Evolutionary conservation across 805 yeast genomes (phyloP), one percentile per base, ranked within the genome.

Genomic region (Hanseniaspora taiwanica): DNA sequence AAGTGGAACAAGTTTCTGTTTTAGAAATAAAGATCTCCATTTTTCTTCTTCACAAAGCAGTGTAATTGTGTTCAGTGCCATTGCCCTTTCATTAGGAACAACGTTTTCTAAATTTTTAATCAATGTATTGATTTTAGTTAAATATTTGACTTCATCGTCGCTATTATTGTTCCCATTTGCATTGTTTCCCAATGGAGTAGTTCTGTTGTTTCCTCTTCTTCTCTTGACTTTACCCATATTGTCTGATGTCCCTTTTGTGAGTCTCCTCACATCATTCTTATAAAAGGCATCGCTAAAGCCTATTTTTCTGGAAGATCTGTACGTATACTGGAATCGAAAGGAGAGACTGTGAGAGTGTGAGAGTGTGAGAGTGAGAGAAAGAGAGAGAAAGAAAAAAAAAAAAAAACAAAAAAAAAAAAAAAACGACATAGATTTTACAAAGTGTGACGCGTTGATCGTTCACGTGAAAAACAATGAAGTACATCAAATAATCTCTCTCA

Each of bases 31-130:
- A 40, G 66, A 63, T 46, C 96, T 71, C 64, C 80, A 64, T 29
- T 66, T 62, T 1, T 71, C 59, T 49, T 84, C 91, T 43, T 81
- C 93, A 43, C 79, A 70, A 43, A 87, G 59, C 1, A 81, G 74
- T 14, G 78, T 68, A 33, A 86, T 74, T 3, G 91, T 78, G 9
- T 78, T 72, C 17, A 86, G 58, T 1, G 94, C 89, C 74, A 81
- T 74, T 0, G 81, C 68, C 43, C 84, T 69, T 44, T 87, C 96
- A 52, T 78, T 78, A 2, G 82, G 72, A 6, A 74, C 65, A 1
- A 74, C 59, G 3, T 85, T 72, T 39, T 71, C 62, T 42, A 87
- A 62, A 49, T 82, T 76, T 41, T 71, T 67, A 17, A 86, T 63
- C 46, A 87, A 61, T 1, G 94, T 91, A 24, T 73, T 54, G 43